Conservation (phyloP, 192 early-diverging fungal species). For the Podila horticola region DNA sequence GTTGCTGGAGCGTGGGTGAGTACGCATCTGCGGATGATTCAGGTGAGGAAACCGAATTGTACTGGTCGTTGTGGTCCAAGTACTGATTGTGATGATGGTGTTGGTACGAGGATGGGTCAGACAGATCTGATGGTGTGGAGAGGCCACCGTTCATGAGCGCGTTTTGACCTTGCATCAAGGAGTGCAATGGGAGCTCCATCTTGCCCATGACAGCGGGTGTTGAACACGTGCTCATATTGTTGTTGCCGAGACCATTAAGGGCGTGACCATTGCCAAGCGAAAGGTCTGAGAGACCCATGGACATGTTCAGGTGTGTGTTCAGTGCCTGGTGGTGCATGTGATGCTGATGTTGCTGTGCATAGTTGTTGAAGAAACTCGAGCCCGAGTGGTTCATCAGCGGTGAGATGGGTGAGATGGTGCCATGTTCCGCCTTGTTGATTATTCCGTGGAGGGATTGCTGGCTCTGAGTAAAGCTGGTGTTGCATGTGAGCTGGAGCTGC, state of each 20-base stretch:
- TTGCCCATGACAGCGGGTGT: conserved; percentile 18
- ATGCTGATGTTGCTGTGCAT: conserved; percentile 14
- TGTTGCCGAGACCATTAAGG: background rate
- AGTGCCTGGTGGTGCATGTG: conserved; percentile 21
- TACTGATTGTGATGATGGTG: background rate
- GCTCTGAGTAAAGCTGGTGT: conserved; percentile 14
- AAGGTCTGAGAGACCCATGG: conserved; percentile 34
- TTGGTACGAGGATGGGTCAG: conserved; percentile 16
- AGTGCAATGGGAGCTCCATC: conserved; percentile 26
- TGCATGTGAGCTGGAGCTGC: conserved; percentile 36
- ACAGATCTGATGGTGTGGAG: conserved; percentile 26
- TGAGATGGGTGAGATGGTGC: conserved; percentile 40
- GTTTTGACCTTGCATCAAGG: conserved; percentile 15
- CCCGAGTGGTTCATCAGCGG: conserved; percentile 29
- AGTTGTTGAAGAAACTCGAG: conserved; percentile 29
- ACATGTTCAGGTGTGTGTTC: conserved; percentile 35
- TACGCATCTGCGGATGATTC: background rate
- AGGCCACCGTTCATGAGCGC: conserved; percentile 19
- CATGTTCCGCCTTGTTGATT: conserved; percentile 26
- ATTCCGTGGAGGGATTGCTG: conserved; percentile 15
- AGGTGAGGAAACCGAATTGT: background rate
- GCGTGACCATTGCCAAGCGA: conserved; percentile 12
- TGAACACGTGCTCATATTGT: conserved; percentile 9
- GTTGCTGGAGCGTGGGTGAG: background rate
- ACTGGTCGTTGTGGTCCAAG: background rate